Evolutionary conservation across 2,329 filamentous ascomycete genomes (phyloP).

Genomic region (Colletotrichum noveboracense): DNA sequence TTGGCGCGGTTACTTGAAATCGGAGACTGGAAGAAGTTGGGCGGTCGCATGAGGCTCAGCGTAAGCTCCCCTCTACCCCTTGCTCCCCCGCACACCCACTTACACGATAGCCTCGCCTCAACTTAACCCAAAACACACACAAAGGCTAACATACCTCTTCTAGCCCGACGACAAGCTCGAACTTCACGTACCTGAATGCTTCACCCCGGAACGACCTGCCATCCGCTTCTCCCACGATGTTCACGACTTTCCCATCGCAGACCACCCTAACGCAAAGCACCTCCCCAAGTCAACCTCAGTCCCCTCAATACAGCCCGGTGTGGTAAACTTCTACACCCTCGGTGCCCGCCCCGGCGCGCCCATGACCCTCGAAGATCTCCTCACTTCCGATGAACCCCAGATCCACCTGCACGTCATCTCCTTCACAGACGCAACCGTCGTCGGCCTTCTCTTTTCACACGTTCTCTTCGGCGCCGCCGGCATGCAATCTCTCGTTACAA

Average conservation of each 20-base stretch:
- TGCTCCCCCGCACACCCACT: neutral
- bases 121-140: neutral
- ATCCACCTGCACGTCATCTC: conserved; percentile 52
- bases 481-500: conserved; percentile 42
- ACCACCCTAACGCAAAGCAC: conserved; percentile 44
- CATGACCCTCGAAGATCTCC: conserved; percentile 40
- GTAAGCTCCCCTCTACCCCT: conserved; percentile 25
- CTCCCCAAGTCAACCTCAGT: conserved; percentile 36
- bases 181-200: conserved; percentile 35
- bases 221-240: conserved; percentile 43
- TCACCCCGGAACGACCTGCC: conserved; percentile 37
- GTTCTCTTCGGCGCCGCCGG: conserved; percentile 53
- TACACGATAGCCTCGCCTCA: neutral
- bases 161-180: conserved; percentile 30
- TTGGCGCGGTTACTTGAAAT: conserved; percentile 43
- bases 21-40: conserved; percentile 51
- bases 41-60: conserved; percentile 46
- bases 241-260: conserved; percentile 38
- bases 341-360: conserved; percentile 21
- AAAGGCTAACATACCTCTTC: neutral
- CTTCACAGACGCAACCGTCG: conserved; percentile 55
- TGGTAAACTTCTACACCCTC: conserved; percentile 23
- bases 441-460: conserved; percentile 52
- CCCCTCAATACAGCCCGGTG: conserved; percentile 16
- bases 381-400: conserved; percentile 47